Evolutionary conservation across 1,284 basidiomycete genomes (phyloP).

Genomic region (Caloboletus firmus): DNA sequence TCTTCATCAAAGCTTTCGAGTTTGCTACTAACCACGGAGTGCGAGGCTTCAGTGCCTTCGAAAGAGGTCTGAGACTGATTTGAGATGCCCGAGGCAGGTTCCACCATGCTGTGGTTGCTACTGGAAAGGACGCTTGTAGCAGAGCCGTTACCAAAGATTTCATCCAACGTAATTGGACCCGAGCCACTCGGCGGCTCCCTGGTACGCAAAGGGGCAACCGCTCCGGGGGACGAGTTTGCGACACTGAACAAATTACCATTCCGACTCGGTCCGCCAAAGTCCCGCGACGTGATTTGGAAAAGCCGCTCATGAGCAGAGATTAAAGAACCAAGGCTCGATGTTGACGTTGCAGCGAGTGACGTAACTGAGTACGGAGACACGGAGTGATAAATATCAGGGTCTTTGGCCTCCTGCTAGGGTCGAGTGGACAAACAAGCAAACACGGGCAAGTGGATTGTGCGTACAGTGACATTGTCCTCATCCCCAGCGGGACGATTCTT

Average conservation of each 20-base stretch:
- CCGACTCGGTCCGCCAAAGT: slow-evolving; percentile 3
- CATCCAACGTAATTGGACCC: slow-evolving; percentile 1
- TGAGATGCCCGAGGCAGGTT: not conserved
- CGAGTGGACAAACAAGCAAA: slow-evolving; percentile 6
- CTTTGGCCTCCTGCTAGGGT: slow-evolving; percentile 8
- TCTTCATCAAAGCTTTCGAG: slow-evolving; percentile 19
- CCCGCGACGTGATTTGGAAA: slow-evolving; percentile 20
- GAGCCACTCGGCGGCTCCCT: not conserved
- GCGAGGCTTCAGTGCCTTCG: slow-evolving; percentile 3
- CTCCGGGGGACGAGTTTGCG: slow-evolving; percentile 10
- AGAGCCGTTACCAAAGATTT: slow-evolving; percentile 9
- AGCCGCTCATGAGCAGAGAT: slow-evolving; percentile 29
- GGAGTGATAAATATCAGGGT: slow-evolving; percentile 1
- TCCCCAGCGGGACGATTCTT: slow-evolving; percentile 14
- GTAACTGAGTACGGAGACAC: slow-evolving; percentile 10
- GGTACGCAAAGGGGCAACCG: not conserved
- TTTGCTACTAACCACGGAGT: slow-evolving; percentile 9
- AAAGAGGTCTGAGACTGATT: slow-evolving; percentile 4
- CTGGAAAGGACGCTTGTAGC: slow-evolving; percentile 1
- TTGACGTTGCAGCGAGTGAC: slow-evolving; percentile 25
- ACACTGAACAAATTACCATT: not conserved
- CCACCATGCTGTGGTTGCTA: slow-evolving; percentile 1
- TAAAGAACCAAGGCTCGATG: slow-evolving; percentile 34
- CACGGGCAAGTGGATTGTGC: not conserved
- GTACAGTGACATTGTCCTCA: slow-evolving; percentile 10